Conservation (phyloP, 306 rosid species). For the Cotoneaster glaucophyllus region DNA sequence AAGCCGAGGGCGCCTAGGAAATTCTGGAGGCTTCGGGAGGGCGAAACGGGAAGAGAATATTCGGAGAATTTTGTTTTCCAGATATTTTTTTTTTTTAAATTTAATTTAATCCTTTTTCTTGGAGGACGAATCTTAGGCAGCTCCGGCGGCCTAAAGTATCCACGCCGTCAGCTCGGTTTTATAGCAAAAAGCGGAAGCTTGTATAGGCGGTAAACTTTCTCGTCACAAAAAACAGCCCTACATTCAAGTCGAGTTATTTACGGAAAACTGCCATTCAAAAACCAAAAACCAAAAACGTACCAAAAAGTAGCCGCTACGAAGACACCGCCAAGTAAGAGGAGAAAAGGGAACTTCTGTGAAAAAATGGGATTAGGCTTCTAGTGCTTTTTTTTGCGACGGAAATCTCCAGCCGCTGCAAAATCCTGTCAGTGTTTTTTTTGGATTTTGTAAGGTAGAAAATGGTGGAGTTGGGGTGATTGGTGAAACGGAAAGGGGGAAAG, state of each 20-base stretch:
- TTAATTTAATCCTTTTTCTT: neutral
- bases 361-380: neutral
- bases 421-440: neutral
- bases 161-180: constrained; percentile 5
- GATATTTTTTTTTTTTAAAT: neutral
- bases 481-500: neutral
- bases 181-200: neutral
- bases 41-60: neutral
- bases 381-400: neutral
- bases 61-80: neutral
- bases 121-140: constrained; percentile 18
- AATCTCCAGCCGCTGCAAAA: too few relatives aligned
- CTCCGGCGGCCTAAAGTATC: constrained; percentile 31
- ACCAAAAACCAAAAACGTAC: neutral
- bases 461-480: neutral
- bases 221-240: neutral
- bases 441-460: neutral
- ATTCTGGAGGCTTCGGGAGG: neutral
- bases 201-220: neutral
- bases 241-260: neutral
- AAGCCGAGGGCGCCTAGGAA: neutral
- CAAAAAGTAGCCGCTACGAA: neutral
- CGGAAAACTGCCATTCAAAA: neutral
- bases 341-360: neutral
- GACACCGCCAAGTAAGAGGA: neutral